Evolutionary conservation across 2,329 filamentous ascomycete genomes (phyloP), one percentile per base, ranked within the genome.

Genomic region (Fusarium miscanthi): DNA sequence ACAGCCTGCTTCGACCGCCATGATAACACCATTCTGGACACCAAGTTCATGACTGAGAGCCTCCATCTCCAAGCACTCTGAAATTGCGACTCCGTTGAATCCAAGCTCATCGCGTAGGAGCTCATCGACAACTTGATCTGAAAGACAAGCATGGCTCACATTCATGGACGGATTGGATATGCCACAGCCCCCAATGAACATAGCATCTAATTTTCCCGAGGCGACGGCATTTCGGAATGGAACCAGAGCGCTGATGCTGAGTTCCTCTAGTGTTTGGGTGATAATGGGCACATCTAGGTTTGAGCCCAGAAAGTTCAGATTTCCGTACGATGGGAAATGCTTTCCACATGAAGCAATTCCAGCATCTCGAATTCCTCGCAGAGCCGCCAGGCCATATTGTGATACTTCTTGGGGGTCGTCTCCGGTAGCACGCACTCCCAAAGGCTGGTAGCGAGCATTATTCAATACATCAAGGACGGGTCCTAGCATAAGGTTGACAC

Each of bases 371-470:
- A 97, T 97, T 46, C 96, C 96, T 79, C 93, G 95, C 84, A 98
- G 93, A 66, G 93, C 94, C 30, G 95, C 93, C 51, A 97, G 93
- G 53, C 94, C 94, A 82, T 95, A 98, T 65, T 94, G 92, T 0
- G 95, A 97, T 3, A 97, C 95, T 83, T 98, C 94, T 77, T 97
- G 94, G 3, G 96, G 95, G 76, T 99, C 94, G 78, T 98, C 96
- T 9, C 95, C 94, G 23, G 92, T 93, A 38, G 95, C 95, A 63
- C 96, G 90, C 10, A 98, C 95, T 12, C 95, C 95, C 9, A 98
- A 84, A 3, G 94, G 94, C 79, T 98, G 95, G 79, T 95, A 96
- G 45, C 94, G 90, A 53, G 94, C 93, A 81, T 98, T 98, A 54
- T 94, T 98, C 63, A 98, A 86, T 8, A 98, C 95, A 81, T 99